Evolutionary conservation across 345 rosid genomes (phyloP), one percentile per base, ranked within the genome.

Genomic region (Euphorbia peplus): DNA sequence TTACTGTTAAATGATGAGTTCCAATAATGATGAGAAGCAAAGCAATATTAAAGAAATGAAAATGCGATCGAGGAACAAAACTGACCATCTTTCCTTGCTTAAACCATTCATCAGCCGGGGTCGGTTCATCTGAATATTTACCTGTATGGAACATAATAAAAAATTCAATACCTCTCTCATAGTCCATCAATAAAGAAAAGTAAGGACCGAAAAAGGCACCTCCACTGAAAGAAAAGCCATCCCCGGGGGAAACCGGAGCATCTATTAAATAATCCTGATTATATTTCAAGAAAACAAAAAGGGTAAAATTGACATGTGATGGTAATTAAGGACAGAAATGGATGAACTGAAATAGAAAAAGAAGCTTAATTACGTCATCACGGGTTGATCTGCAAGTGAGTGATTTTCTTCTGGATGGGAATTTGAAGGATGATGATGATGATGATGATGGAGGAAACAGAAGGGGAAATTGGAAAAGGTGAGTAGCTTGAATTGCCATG

Each of bases 171-270:
- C 8, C 67, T 26, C n/a, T n/a, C 14, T 3, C 7, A 47, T 35
- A 24, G 9, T 26, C 5, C 30, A 47, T 35, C 30, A 12, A 14
- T 13, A 19, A 26, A 57, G 8, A 56, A 51, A 26, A 57, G 8
- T 50, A 51, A 63, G n/a, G 29, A 63, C 6, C 35, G 6, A 52
- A 8, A 70, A 50, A 8, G 22, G 67, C 50, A 89, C 96, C 98
- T 80, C 98, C 98, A 71, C 86, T 79, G 75, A 93, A 93, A 55
- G 98, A 93, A 79, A 93, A 93, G 53, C 97, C 98, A 80, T 93
- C 97, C 70, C 97, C 97, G 28, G 81, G 88, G 22, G 92, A 87
- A 65, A 79, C 90, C 28, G 91, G 92, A 69, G 97, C 98, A 80
- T 93, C 96, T 37, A 90, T 86, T 66, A 87, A 86, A 82, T 85